Base-by-base conservation (phyloP, 306 rosid genomes). In the Fragaria vesca region DNA sequence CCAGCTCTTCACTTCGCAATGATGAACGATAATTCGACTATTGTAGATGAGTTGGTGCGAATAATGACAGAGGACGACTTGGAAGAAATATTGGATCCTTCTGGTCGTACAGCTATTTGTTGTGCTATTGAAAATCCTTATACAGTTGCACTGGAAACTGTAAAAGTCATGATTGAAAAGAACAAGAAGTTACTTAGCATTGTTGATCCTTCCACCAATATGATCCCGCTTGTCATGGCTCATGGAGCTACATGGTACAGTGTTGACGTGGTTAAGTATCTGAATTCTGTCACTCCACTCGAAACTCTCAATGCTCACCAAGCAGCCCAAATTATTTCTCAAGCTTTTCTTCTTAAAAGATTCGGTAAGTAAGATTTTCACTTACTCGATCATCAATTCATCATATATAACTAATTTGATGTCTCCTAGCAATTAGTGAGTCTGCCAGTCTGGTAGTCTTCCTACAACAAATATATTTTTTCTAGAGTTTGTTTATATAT, bases 351-450 rank as follows among this genome's bases (percentile, higher is more conserved):
- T 6, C 16, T 1, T 3, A 34, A 34, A n/a, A 12, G 13, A 32
- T 36, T 66, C 3, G 46, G 71, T 66, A 11, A 9, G 26, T 66
- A 38, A 1, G 24, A 16, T 6, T 51, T 51, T 47, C 51, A 12
- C 2, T 12, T 2, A 3, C 51, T 11, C 3, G 1, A 11, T 1
- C 0, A 1, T 34, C 36, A 24, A 24, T 0, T 0, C 0, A 0
- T 1, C 1, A 3, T 11, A 12, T 11, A 12, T 46, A 2, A 46
- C 51, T 46, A 46, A 12, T 46, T 46, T 2, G 12, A 46, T 46
- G 15, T 46, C 51, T 46, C 50, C 11, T 46, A 46, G 51, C 15
- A 46, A 46, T 3, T 46, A 46, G 16, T 1, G 1, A 34, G 38
- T 2, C 38, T 34, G 38, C 38, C 38, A 34, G 38, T 34, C 38